These are phyloP conservation scores for Piper longum DNA, from an alignment of 164 flowering plant genomes.

Conservation along the genomic window DNA sequence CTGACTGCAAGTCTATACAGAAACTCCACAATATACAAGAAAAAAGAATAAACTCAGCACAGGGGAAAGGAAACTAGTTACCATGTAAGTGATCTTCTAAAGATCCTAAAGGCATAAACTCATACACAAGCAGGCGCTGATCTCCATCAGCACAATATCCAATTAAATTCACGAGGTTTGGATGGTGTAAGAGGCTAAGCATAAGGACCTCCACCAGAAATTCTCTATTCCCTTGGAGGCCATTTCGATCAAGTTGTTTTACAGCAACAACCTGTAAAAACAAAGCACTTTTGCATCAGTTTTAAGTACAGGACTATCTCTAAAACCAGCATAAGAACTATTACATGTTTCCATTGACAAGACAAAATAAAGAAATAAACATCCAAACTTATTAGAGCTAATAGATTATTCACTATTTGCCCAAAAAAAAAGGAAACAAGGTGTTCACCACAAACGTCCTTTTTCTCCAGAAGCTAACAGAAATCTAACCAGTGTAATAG, in stretches of 20 bases:
- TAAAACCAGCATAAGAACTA: background rate
- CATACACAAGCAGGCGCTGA: slow-evolving; percentile 9
- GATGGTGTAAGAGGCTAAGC: slow-evolving; percentile 11
- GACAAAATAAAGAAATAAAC: background rate
- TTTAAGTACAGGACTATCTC: background rate
- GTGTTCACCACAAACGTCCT: background rate
- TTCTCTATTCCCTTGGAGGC: slow-evolving; percentile 9
- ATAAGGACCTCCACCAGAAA: slow-evolving; percentile 9
- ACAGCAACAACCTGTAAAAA: slow-evolving; percentile 7
- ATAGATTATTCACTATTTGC: background rate
- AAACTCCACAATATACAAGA: background rate
- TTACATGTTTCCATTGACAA: background rate
- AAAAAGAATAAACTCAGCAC: background rate
- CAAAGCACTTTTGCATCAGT: too few species aligned
- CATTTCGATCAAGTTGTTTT: slow-evolving; percentile 5
- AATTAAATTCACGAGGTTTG: slow-evolving; percentile 8
- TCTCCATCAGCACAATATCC: slow-evolving; percentile 11
- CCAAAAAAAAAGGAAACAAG: background rate
- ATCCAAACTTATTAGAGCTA: background rate
- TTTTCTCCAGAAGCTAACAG: background rate
- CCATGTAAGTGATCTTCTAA: slow-evolving; percentile 8
- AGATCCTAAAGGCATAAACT: slow-evolving; percentile 8
- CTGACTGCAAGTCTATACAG: too few species aligned
- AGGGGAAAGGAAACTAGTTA: background rate
- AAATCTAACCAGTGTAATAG: background rate